These are phyloP conservation scores for Acacia melanoxylon DNA, from an alignment of 306 rosid genomes.

Conservation along the genomic window DNA sequence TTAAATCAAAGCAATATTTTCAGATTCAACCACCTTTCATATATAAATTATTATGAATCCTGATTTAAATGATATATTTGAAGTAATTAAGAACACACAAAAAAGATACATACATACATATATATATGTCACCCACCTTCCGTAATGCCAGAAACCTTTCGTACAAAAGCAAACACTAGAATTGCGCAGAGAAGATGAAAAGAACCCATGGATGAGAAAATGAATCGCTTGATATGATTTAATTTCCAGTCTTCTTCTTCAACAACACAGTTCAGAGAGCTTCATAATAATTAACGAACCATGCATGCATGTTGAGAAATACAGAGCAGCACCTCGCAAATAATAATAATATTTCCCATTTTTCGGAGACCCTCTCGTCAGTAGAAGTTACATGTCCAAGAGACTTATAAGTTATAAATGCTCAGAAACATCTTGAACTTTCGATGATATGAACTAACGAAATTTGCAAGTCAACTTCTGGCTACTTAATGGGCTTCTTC, in stretches of 20 bases:
- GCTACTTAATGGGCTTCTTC: background rate
- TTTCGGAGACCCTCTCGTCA: background rate
- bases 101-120: no score
- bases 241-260: background rate
- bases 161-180: background rate
- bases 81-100: background rate
- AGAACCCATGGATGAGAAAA: background rate
- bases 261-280: background rate
- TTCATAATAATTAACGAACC: background rate
- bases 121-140: background rate
- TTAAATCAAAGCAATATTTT: background rate
- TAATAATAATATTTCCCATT: background rate
- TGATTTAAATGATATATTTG: background rate
- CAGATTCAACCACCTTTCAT: background rate
- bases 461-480: background rate
- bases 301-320: background rate
- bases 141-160: background rate
- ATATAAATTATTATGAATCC: background rate
- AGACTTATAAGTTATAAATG: background rate
- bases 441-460: background rate
- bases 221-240: background rate
- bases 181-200: background rate
- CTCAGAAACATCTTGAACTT: background rate
- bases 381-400: background rate
- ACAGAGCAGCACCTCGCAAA: background rate